These are phyloP conservation scores for Triticum monococcum DNA, from an alignment of 176 grass and related monocot genomes.

Conservation along the genomic window DNA sequence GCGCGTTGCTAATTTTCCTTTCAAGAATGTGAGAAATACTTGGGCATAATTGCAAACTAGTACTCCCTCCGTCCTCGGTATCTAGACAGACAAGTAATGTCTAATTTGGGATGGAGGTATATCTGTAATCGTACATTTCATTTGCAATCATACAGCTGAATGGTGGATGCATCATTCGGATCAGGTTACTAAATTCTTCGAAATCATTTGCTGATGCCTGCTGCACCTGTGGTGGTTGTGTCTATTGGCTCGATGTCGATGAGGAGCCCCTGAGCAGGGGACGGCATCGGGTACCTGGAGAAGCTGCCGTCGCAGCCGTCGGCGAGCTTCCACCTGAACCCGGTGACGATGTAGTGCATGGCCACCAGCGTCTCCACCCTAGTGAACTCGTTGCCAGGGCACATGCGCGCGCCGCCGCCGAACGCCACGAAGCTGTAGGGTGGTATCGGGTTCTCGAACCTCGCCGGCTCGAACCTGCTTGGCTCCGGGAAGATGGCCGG, in stretches of 20 bases:
- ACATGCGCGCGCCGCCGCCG: slow-evolving; percentile 26
- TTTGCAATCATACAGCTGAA: too few relatives aligned
- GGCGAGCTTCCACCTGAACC: slow-evolving; percentile 31
- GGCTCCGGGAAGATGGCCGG: slow-evolving; percentile 32
- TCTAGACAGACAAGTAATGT: too few relatives aligned
- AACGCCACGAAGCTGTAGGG: slow-evolving; percentile 37
- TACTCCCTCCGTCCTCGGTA: too few relatives aligned
- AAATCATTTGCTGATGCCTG: neutral
- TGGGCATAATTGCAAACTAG: neutral
- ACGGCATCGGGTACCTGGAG: slow-evolving; percentile 10
- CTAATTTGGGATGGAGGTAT: too few relatives aligned
- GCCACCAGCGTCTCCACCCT: slow-evolving; percentile 12
- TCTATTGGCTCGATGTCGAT: neutral
- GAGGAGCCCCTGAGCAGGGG: neutral
- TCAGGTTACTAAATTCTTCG: neutral
- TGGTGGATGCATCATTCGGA: neutral
- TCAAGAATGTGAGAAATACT: too few relatives aligned
- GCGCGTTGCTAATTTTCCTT: too few relatives aligned
- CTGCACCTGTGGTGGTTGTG: neutral
- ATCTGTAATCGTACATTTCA: neutral
- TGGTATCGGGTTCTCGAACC: slow-evolving; percentile 25
- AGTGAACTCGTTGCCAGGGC: slow-evolving; percentile 43
- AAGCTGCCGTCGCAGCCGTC: slow-evolving; percentile 18
- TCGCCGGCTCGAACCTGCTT: slow-evolving; percentile 30
- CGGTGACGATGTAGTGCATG: slow-evolving; percentile 27